A percentile compares a stretch with the other conserved stretches of the same genome.
These are phyloP conservation scores for Alternaria triticimaculans DNA, from an alignment of 2,329 filamentous ascomycete genomes.

Conservation along the genomic window DNA sequence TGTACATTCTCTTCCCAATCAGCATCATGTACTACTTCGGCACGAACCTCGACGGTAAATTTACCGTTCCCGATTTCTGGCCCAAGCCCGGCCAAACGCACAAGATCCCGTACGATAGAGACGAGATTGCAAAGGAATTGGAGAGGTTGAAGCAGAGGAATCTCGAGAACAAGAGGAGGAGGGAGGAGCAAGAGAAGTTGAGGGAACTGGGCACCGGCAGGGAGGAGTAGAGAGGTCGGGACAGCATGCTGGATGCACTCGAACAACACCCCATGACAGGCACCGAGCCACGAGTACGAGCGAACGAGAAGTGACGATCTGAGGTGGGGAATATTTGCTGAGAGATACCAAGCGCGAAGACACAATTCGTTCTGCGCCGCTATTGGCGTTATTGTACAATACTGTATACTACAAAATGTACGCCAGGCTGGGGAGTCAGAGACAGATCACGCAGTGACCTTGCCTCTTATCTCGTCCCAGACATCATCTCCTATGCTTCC, in stretches of 20 bases:
- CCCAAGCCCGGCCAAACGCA: slow-evolving; percentile 80
- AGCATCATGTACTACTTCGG: slow-evolving; percentile 99
- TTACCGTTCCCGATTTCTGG: slow-evolving; percentile 92
- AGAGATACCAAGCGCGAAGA: slow-evolving; percentile 23
- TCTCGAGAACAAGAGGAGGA: slow-evolving; percentile 55
- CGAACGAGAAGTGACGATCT: neutral
- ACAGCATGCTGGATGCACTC: neutral
- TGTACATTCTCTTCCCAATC: slow-evolving; percentile 99
- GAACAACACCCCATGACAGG: neutral
- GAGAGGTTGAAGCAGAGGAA: slow-evolving; percentile 68
- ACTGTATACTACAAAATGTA: slow-evolving; percentile 1
- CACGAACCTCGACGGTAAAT: slow-evolving; percentile 88
- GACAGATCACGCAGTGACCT: slow-evolving; percentile 39
- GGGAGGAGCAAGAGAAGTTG: slow-evolving; percentile 51
- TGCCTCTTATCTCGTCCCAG: slow-evolving; percentile 49
- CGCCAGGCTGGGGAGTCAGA: neutral
- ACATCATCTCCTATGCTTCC: slow-evolving; percentile 48
- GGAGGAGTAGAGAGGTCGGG: slow-evolving; percentile 15
- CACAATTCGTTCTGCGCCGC: slow-evolving; percentile 36
- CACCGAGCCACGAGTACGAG: neutral
- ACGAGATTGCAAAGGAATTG: slow-evolving; percentile 84
- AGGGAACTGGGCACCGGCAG: slow-evolving; percentile 23
- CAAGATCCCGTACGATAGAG: slow-evolving; percentile 75
- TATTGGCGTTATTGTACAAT: slow-evolving; percentile 33
- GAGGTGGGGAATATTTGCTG: slow-evolving; percentile 4